Percentiles rank a stretch among this genome's conserved stretches.
These are phyloP conservation scores for Quercus agrifolia DNA, from an alignment of 306 rosid genomes.

Conservation along the genomic window DNA sequence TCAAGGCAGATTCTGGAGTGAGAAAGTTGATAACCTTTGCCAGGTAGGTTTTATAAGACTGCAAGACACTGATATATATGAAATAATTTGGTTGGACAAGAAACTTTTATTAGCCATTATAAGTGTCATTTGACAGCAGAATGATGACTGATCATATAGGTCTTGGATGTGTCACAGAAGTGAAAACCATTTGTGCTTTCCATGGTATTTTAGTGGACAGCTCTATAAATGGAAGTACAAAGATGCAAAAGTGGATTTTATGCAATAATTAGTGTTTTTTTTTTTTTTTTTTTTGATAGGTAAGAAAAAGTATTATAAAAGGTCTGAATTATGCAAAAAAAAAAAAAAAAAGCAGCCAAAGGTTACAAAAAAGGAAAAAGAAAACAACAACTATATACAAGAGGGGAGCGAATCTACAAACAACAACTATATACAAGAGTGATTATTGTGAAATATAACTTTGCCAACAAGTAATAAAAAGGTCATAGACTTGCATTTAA, in stretches of 20 bases:
- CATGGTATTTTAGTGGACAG: not conserved
- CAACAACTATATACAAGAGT: too few relatives aligned
- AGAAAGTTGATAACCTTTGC: slow-evolving; percentile 78
- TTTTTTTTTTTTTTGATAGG: not conserved
- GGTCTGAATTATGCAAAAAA: too few relatives aligned
- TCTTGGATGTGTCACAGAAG: not conserved
- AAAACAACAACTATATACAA: too few relatives aligned
- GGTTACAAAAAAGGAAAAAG: too few relatives aligned
- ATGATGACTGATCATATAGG: not conserved
- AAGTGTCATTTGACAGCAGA: not conserved
- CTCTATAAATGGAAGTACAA: not conserved
- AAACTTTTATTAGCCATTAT: slow-evolving; percentile 1
- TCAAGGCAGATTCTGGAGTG: slow-evolving; percentile 53
- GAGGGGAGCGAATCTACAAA: too few relatives aligned
- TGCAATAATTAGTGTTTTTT: not conserved
- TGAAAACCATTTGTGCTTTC: not conserved
- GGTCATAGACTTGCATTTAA: not conserved
- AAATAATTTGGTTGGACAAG: not conserved
- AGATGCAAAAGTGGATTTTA: not conserved
- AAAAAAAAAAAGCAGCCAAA: too few relatives aligned
- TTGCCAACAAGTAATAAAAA: not conserved
- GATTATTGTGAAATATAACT: not conserved
- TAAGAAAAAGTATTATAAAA: not conserved
- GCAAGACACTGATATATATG: slow-evolving; percentile 1
- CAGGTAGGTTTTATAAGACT: slow-evolving; percentile 51